Conservation (phyloP, 2,329 filamentous ascomycete genomes). For the Leptographium flavum region DNA sequence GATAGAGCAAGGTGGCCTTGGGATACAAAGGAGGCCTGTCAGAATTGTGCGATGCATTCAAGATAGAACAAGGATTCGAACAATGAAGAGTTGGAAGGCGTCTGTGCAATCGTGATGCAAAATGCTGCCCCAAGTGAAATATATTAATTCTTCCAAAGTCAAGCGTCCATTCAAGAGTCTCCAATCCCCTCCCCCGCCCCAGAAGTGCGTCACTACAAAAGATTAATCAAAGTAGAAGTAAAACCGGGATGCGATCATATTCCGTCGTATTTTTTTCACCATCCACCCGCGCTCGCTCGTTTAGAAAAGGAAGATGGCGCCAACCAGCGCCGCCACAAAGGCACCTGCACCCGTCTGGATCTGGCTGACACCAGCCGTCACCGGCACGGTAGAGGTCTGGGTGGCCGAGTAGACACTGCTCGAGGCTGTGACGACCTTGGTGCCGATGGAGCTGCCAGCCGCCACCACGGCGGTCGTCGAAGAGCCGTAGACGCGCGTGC, state of each 20-base stretch:
- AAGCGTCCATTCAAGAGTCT: no score
- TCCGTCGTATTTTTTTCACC: background rate
- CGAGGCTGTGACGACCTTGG: no score
- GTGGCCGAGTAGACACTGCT: no score
- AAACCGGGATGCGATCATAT: no score
- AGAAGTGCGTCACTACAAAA: no score
- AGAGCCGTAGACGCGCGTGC: background rate
- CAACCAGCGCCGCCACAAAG: constrained; percentile 3
- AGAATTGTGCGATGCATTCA: constrained; percentile 1
- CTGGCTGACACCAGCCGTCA: constrained; percentile 7
- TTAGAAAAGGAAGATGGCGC: constrained; percentile 7
- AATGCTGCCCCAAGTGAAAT: no score
- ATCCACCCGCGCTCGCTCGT: background rate
- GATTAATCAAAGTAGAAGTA: no score
- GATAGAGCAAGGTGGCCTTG: background rate
- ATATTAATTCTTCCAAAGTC: no score
- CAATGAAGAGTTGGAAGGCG: background rate
- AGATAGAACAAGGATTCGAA: constrained; percentile 1
- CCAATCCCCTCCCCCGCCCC: no score
- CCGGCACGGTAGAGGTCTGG: no score
- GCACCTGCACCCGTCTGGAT: background rate
- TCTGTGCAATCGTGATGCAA: no score
- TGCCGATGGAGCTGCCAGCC: no score
- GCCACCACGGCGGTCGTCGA: constrained; percentile 2
- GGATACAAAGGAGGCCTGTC: constrained; percentile 1